Evolutionary conservation across 2,329 filamentous ascomycete species (phyloP), one percentile per base, ranked within the genome.

Genomic region (Diplodia scrobiculata): DNA sequence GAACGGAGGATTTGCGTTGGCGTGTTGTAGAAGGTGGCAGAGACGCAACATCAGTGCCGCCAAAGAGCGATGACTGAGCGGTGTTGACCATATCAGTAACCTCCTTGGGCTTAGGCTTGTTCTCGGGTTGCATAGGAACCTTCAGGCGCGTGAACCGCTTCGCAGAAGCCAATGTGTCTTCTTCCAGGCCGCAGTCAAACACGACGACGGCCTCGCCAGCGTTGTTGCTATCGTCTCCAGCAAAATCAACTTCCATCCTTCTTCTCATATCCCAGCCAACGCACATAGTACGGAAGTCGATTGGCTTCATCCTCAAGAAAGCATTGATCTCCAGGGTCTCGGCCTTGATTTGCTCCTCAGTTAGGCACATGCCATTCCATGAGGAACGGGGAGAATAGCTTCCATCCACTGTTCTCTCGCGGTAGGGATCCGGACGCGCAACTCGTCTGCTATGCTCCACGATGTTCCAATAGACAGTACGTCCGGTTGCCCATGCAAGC

Each of bases 181-280:
- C 85, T 32, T 86, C 85, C n/a, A 87, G 77, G 0, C 91, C 92
- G 72, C 89, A 90, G 38, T 87, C 83, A 54, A 97, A 83, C 2
- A 96, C 84, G 29, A 96, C 82, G 47, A 96, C 80, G 17, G 83
- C 84, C 76, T 97, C 94, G 21, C 92, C 92, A 29, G 88, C 89
- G 58, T 88, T 86, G 65, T 86, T 81, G n/a, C 86, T 86, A 77
- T 95, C 90, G 70, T 93, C 91, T 21, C 86, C 87, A 48, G 90
- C 90, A 78, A 97, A 98, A 74, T 99, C 95, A 2, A 97, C 91
- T 72, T 95, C 89, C 2, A 98, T 80, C 68, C 82, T 87, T 68
- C 92, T 86, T 63, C 87, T 87, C 93, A 98, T 98, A 73, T 98
- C 91, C 94, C 95, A 98, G 2, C 90, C 90, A 67, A 90, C 81